Conservation (phyloP, 257 asterid genomes). For the Penstemon newberryi region DNA sequence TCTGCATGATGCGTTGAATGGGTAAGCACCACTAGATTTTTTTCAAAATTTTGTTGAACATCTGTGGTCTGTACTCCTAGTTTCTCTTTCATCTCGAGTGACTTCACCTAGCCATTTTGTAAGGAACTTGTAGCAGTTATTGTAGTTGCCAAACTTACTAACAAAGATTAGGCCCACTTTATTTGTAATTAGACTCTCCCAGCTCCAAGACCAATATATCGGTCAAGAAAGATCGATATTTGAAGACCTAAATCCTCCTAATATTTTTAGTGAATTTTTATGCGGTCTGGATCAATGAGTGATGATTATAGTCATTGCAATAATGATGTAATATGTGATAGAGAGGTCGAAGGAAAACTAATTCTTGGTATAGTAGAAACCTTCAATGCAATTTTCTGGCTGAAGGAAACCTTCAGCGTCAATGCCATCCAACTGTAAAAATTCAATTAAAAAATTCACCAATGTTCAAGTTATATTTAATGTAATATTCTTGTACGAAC, state of each 20-base stretch:
- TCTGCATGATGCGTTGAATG: conserved; percentile 65
- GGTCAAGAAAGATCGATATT: neutral
- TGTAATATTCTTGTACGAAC: neutral
- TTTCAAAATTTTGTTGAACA: neutral
- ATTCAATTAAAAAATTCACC: neutral
- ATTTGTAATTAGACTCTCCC: neutral
- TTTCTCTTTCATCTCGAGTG: conserved; percentile 5
- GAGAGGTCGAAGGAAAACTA: neutral
- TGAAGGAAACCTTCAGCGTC: neutral
- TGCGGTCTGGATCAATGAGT: neutral
- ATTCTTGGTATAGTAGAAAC: neutral
- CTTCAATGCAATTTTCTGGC: neutral
- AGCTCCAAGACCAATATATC: neutral
- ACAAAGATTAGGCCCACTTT: neutral
- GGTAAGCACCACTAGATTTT: conserved; percentile 43
- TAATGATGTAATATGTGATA: neutral
- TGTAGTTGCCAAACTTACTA: neutral
- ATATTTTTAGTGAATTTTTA: neutral
- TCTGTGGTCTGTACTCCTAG: neutral
- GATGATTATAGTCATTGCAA: neutral
- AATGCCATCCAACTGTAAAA: neutral
- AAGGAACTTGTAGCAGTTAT: neutral
- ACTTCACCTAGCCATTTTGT: conserved; percentile 7
- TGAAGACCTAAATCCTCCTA: neutral
- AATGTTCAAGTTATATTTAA: neutral